phyloP scores from a whole-genome alignment of 306 rosid species.

The Pyrus communis region DNA sequence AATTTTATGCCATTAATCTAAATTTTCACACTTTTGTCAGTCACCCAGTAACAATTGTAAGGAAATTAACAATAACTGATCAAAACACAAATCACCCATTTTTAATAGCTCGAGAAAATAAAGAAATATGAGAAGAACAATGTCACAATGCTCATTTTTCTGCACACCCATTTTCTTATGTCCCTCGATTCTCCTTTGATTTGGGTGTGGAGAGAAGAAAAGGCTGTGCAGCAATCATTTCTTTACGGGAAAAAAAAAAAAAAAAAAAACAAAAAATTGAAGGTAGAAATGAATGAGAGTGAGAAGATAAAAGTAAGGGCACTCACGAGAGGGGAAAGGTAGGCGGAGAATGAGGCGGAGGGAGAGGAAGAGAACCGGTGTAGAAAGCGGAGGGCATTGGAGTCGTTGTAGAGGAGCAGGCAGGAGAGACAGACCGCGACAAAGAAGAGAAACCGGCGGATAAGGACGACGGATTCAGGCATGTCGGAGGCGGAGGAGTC shows the following conservation, averaged over 20 bases:
- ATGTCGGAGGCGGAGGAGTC: background rate
- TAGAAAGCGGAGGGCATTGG: conserved; percentile 36
- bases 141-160: too few species aligned
- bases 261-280: background rate
- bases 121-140: background rate
- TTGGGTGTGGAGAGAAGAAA: too few species aligned
- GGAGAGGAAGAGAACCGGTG: conserved; percentile 31
- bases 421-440: conserved; percentile 45
- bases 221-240: background rate
- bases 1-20: background rate
- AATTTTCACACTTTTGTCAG: background rate
- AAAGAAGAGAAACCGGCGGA: conserved; percentile 28
- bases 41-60: background rate
- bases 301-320: background rate
- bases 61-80: background rate
- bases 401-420: conserved; percentile 38
- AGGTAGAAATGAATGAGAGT: background rate
- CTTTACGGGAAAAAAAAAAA: background rate
- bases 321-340: conserved; percentile 38
- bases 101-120: background rate
- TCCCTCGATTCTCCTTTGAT: too few species aligned
- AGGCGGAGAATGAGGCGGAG: conserved; percentile 20
- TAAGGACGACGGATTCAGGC: background rate
- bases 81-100: background rate
- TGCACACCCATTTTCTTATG: too few species aligned